Evolutionary conservation across 2,329 filamentous ascomycete genomes (phyloP).

Genomic region (Trichophyton rubrum): DNA sequence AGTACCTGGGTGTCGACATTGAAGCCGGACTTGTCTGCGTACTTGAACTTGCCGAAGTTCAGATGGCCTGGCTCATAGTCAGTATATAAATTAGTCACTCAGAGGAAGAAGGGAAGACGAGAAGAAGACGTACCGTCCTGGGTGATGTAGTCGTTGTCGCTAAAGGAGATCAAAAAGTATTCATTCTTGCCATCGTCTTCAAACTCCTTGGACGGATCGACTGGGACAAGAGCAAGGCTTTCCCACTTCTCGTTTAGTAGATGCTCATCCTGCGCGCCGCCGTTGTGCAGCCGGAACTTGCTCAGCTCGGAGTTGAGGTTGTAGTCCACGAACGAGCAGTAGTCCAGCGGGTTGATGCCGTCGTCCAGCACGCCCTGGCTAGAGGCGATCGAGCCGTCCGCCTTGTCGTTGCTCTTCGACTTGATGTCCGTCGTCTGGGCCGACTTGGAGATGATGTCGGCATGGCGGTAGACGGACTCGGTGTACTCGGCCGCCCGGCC

Average conservation of each 20-base stretch:
- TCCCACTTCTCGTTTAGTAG: conserved; percentile 72
- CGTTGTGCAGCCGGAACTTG: conserved; percentile 57
- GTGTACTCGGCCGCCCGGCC: conserved; percentile 43
- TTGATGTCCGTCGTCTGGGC: conserved; percentile 48
- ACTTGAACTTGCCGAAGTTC: conserved; percentile 45
- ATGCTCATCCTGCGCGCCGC: conserved; percentile 44
- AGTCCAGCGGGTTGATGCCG: conserved; percentile 45
- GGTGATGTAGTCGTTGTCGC: conserved; percentile 65
- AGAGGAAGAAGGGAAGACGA: not conserved
- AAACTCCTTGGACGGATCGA: conserved; percentile 22
- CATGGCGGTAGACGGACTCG: conserved; percentile 51
- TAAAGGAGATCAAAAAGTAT: conserved; percentile 55
- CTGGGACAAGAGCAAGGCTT: conserved; percentile 50
- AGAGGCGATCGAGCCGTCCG: conserved; percentile 35
- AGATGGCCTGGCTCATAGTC: conserved; percentile 34
- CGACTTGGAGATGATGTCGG: conserved; percentile 55
- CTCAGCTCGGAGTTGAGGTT: conserved; percentile 54
- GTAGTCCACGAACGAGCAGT: conserved; percentile 56
- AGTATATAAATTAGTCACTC: not conserved
- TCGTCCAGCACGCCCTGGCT: conserved; percentile 41
- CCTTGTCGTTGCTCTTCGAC: conserved; percentile 28
- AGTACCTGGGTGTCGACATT: conserved; percentile 51
- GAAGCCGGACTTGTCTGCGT: conserved; percentile 45
- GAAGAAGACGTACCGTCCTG: conserved; percentile 43
- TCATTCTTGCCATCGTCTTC: conserved; percentile 36